phyloP scores from a whole-genome alignment of 257 asterid species.

The Solanum pimpinellifolium region DNA sequence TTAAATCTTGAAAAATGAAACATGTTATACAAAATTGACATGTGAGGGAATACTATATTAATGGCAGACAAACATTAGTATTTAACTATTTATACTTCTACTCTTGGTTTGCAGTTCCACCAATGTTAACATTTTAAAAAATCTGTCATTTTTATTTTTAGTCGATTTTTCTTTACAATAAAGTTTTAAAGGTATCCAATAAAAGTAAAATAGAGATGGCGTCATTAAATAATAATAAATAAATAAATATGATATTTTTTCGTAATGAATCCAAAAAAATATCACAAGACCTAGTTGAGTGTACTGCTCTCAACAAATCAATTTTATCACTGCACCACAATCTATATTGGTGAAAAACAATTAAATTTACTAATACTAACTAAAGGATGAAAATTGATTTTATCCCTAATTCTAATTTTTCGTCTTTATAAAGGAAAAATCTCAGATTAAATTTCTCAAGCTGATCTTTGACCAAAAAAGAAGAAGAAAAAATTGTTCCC shows the following conservation, averaged over 20 bases:
- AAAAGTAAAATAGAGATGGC: not conserved
- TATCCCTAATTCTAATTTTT: not conserved
- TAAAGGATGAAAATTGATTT: not conserved
- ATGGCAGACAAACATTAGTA: too few species aligned
- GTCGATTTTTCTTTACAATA: not conserved
- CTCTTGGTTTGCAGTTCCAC: not conserved
- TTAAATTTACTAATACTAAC: not conserved
- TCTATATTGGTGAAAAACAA: rapidly evolving
- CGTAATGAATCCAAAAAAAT: too few species aligned
- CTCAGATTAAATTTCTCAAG: not conserved
- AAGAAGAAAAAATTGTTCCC: not conserved
- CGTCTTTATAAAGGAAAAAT: not conserved
- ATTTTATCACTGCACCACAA: too few species aligned
- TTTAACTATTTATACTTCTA: not conserved
- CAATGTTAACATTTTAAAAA: not conserved
- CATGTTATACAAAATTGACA: too few species aligned
- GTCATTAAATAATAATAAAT: not conserved
- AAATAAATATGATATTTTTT: not conserved
- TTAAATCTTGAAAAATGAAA: too few species aligned
- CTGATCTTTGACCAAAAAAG: not conserved
- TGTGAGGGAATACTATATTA: too few species aligned
- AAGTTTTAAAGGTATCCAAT: not conserved
- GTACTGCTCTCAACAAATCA: rapidly evolving
- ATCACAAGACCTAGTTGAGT: too few species aligned
- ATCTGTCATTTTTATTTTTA: not conserved